Evolutionary conservation across 2,329 filamentous ascomycete species (phyloP).

Genomic region (Reticulascus tulasneorum): DNA sequence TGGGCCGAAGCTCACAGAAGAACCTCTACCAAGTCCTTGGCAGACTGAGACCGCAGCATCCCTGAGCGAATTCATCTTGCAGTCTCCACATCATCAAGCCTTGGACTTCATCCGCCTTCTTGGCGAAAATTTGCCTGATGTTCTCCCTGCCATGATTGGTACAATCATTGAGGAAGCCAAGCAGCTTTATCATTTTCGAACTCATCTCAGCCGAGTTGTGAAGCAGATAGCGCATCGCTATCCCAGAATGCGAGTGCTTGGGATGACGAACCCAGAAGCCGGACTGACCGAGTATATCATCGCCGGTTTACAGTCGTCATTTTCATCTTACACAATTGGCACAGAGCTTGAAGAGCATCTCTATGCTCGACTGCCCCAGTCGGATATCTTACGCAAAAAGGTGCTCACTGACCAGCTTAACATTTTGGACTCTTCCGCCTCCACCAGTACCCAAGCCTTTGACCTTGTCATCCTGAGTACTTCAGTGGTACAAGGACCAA

Average conservation of each 20-base stretch:
- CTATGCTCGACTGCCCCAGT: constrained; percentile 9
- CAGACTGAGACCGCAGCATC: constrained; percentile 21
- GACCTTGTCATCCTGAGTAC: constrained; percentile 25
- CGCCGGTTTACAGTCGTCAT: constrained; percentile 37
- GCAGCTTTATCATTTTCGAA: constrained; percentile 26
- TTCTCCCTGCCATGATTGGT: constrained; percentile 18
- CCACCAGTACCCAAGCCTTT: constrained; percentile 19
- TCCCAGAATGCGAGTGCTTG: constrained; percentile 21
- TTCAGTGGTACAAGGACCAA: constrained; percentile 25
- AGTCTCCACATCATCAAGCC: constrained; percentile 25
- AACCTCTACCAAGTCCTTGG: constrained; percentile 4
- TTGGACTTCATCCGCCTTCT: constrained; percentile 24
- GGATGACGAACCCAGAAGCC: constrained; percentile 28
- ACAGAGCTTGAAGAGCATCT: constrained; percentile 22
- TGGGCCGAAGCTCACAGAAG: not conserved
- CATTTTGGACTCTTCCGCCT: constrained; percentile 28
- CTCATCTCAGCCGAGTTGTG: constrained; percentile 9
- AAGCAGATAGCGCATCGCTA: constrained; percentile 12
- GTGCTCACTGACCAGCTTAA: constrained; percentile 16
- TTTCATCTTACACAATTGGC: constrained; percentile 23
- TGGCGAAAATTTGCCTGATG: constrained; percentile 18
- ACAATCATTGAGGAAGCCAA: constrained; percentile 26
- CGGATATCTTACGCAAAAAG: constrained; percentile 19
- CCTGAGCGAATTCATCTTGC: constrained; percentile 24
- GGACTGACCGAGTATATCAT: constrained; percentile 31